Percentiles rank a stretch among this genome's conserved stretches.
These are phyloP conservation scores for Yamadazyma endophytica DNA, from an alignment of 805 yeast species.

Conservation along the genomic window DNA sequence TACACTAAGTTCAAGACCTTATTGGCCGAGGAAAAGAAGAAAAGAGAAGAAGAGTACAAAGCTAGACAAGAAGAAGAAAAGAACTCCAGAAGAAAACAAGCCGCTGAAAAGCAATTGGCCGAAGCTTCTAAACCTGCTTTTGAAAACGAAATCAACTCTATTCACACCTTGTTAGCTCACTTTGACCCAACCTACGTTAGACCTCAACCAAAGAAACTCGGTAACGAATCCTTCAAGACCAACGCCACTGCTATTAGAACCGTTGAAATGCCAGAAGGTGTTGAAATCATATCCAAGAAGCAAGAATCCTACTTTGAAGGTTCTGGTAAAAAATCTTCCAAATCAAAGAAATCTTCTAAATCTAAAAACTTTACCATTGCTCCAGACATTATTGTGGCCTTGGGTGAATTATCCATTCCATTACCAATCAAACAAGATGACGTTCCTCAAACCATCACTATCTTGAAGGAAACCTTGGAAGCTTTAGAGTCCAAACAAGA, in stretches of 20 bases:
- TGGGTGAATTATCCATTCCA: slow-evolving; percentile 70
- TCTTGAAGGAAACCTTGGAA: slow-evolving; percentile 68
- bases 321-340: slow-evolving; percentile 33
- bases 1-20: slow-evolving; percentile 65
- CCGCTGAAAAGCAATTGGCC: slow-evolving; percentile 63
- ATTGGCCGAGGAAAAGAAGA: slow-evolving; percentile 64
- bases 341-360: slow-evolving; percentile 49
- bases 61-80: slow-evolving; percentile 47
- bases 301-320: slow-evolving; percentile 57
- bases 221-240: slow-evolving; percentile 21
- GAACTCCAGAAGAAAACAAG: slow-evolving; percentile 48
- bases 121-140: slow-evolving; percentile 84
- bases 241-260: slow-evolving; percentile 37
- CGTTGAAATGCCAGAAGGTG: slow-evolving; percentile 60
- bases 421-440: slow-evolving; percentile 78
- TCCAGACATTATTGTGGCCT: slow-evolving; percentile 71
- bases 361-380: slow-evolving; percentile 65
- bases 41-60: slow-evolving; percentile 67
- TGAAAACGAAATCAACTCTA: slow-evolving; percentile 68
- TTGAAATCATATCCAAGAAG: slow-evolving; percentile 59
- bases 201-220: slow-evolving; percentile 37
- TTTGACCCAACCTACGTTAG: slow-evolving; percentile 78
- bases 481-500: slow-evolving; percentile 71
- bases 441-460: slow-evolving; percentile 57
- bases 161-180: slow-evolving; percentile 65